Evolutionary conservation across 164 flowering plant species (phyloP).

Genomic region (Buxus sempervirens): DNA sequence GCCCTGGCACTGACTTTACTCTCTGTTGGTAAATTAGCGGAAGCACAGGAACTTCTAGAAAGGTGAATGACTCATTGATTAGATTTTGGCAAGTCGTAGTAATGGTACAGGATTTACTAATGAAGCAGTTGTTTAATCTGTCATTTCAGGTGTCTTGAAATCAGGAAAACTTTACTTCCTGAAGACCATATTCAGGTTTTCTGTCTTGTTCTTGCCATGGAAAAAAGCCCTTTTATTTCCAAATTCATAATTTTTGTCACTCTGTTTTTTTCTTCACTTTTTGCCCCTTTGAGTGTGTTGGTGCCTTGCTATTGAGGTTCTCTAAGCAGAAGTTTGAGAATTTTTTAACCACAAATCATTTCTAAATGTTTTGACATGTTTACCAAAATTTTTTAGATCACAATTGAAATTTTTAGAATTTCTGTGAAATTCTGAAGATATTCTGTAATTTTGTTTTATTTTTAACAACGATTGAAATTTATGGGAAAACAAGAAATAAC

Average conservation of each 20-base stretch:
- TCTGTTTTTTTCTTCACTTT: background rate
- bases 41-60: slow-evolving; percentile 68
- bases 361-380: background rate
- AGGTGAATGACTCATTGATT: slow-evolving; percentile 31
- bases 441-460: too few species aligned
- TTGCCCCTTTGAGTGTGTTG: background rate
- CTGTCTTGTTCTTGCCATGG: background rate
- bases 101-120: background rate
- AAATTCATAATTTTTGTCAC: background rate
- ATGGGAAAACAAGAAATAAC: too few species aligned
- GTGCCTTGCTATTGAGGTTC: background rate
- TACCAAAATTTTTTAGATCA: too few species aligned
- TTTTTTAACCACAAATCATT: too few species aligned
- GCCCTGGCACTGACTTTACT: slow-evolving; percentile 58
- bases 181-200: slow-evolving; percentile 71
- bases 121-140: background rate
- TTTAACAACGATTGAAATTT: too few species aligned
- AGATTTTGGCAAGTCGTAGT: background rate
- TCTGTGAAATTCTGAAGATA: too few species aligned
- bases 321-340: too few species aligned
- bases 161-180: slow-evolving; percentile 55
- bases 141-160: slow-evolving; percentile 65
- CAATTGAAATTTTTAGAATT: too few species aligned
- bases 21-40: slow-evolving; percentile 51
- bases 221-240: background rate